Conservation (phyloP, 345 rosid genomes). For the Eucalyptus fibrosa region DNA sequence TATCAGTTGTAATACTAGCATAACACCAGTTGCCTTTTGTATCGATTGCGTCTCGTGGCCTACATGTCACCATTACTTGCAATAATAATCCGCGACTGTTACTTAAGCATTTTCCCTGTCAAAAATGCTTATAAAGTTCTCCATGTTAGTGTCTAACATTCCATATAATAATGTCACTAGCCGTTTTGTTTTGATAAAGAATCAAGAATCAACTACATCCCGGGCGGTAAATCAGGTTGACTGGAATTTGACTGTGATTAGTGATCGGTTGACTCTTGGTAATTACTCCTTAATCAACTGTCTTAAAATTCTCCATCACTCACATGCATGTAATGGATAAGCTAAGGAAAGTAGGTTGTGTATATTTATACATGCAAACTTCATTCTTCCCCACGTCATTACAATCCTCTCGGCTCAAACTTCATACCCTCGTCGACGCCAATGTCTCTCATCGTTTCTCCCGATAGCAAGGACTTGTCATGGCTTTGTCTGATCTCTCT, state of each 20-base stretch:
- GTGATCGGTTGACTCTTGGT: not conserved
- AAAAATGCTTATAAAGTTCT: not conserved
- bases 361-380: not conserved
- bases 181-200: not conserved
- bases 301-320: not conserved
- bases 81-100: not conserved
- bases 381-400: not conserved
- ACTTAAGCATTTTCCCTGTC: not conserved
- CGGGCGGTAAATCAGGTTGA: not conserved
- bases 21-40: not conserved
- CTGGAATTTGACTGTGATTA: not conserved
- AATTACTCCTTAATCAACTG: not conserved
- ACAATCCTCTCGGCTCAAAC: not conserved
- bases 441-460: not conserved
- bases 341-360: not conserved
- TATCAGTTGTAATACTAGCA: not conserved
- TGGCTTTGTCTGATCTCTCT: not conserved
- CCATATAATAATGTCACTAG: not conserved
- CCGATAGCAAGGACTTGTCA: not conserved
- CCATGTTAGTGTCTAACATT: not conserved
- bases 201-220: not conserved
- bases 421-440: not conserved
- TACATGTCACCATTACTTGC: not conserved
- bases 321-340: not conserved
- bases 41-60: not conserved